phyloP scores from a whole-genome alignment of 1,284 basidiomycete species.

The Cryptococcus hybrid region DNA sequence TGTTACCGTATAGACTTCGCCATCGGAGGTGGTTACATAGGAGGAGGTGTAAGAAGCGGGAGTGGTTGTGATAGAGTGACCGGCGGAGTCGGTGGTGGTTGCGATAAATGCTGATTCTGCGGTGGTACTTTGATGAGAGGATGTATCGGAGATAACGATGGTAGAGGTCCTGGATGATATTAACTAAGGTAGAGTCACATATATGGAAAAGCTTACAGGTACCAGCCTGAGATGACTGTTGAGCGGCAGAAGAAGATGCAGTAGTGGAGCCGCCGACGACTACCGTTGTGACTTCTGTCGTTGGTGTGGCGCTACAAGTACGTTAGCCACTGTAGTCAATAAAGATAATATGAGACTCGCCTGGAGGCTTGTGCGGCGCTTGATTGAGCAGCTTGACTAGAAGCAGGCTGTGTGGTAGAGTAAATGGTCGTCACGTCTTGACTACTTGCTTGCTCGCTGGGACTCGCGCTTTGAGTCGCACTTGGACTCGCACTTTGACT shows the following conservation, averaged over 20 bases:
- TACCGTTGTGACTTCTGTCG: constrained; percentile 2
- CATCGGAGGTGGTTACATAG: constrained; percentile 38
- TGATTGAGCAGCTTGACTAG: neutral
- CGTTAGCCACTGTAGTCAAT: neutral
- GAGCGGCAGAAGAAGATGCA: too few relatives aligned
- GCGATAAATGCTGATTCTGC: constrained; percentile 7
- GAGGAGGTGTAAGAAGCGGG: constrained; percentile 40
- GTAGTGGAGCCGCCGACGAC: too few relatives aligned
- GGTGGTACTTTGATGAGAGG: constrained; percentile 17
- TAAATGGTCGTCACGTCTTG: neutral
- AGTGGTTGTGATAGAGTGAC: constrained; percentile 32
- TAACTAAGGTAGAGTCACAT: neutral
- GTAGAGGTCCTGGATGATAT: constrained; percentile 22
- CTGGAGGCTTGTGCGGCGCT: neutral
- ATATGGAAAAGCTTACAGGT: too few relatives aligned
- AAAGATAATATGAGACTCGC: neutral
- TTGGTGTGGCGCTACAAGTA: neutral
- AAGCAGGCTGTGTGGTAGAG: neutral
- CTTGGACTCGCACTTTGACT: constrained; percentile 1
- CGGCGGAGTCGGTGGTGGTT: constrained; percentile 40
- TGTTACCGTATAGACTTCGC: constrained; percentile 45
- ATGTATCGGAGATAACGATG: constrained; percentile 10
- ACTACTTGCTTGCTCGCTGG: constrained; percentile 2
- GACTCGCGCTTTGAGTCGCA: neutral
- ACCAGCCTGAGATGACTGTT: too few relatives aligned